These are phyloP conservation scores for Trichosporon sp. DNA, from an alignment of 1,284 basidiomycete genomes.

Conservation along the genomic window DNA sequence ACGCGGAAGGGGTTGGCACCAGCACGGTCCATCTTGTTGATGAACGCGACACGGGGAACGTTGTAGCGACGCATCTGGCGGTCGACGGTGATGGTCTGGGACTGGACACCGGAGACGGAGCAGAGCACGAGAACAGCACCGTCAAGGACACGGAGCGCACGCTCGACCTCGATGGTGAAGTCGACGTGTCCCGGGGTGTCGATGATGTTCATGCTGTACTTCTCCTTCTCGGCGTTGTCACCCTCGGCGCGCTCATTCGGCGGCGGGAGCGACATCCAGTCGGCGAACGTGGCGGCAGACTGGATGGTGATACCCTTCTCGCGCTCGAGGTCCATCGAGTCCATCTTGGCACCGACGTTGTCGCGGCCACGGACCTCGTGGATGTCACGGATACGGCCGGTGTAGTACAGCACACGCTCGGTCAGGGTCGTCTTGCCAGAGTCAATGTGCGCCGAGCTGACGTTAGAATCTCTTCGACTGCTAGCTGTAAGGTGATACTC, in stretches of 20 bases:
- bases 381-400: constrained; percentile 91
- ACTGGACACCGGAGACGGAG: constrained; percentile 95
- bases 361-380: constrained; percentile 97
- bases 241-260: constrained; percentile 56
- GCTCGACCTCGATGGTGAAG: constrained; percentile 98
- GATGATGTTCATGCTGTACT: constrained; percentile 96
- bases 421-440: constrained; percentile 98
- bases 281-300: constrained; percentile 96
- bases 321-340: constrained; percentile 97
- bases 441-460: constrained; percentile 83
- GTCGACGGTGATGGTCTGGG: constrained; percentile 99
- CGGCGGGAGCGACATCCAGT: constrained; percentile 74
- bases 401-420: constrained; percentile 93
- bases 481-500: constrained; percentile 28
- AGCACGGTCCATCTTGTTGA: constrained; percentile 99
- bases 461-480: neutral
- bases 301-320: constrained; percentile 99
- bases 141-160: constrained; percentile 92
- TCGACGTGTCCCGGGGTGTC: constrained; percentile 99
- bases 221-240: constrained; percentile 66
- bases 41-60: constrained; percentile 93
- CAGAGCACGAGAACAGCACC: constrained; percentile 96
- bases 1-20: constrained; percentile 98
- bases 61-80: constrained; percentile 97
- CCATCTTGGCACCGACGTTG: constrained; percentile 98